phyloP scores from a whole-genome alignment of 176 grass and related monocot genomes.

The Metroxylon sagu region DNA sequence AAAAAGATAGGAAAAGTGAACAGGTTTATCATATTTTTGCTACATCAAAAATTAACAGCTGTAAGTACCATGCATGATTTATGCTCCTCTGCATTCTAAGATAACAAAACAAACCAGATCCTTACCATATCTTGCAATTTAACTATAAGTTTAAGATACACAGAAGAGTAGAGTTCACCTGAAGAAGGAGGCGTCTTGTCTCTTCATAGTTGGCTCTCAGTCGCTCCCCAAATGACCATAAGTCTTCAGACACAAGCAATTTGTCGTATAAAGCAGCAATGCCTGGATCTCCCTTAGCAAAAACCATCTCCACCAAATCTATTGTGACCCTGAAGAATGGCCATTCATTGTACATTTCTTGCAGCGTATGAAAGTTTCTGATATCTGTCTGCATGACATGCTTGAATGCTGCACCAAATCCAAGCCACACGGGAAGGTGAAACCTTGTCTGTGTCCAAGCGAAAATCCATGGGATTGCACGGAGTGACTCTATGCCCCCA shows the following conservation, averaged over 20 bases:
- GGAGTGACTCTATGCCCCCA: constrained; percentile 88
- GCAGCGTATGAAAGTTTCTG: constrained; percentile 60
- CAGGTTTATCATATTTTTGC: no score
- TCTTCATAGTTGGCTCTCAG: constrained; percentile 81
- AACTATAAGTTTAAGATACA: neutral
- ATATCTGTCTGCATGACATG: constrained; percentile 68
- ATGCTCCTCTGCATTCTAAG: no score
- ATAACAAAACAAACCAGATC: no score
- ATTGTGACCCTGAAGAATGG: constrained; percentile 98
- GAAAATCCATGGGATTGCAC: constrained; percentile 99
- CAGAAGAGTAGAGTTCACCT: constrained; percentile 43
- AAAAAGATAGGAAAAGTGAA: no score
- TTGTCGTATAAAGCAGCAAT: constrained; percentile 92
- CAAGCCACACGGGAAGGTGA: constrained; percentile 97
- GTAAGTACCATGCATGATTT: no score
- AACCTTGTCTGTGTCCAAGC: constrained; percentile 99
- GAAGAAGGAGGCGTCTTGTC: constrained; percentile 81
- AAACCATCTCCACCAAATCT: constrained; percentile 99
- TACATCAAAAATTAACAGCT: no score
- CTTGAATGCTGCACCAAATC: constrained; percentile 81
- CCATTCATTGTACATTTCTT: constrained; percentile 99
- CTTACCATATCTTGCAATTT: neutral
- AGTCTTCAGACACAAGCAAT: constrained; percentile 68
- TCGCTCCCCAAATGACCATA: constrained; percentile 64
- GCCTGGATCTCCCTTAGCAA: constrained; percentile 94